Percentiles rank a stretch among this genome's conserved stretches.
phyloP scores from a whole-genome alignment of 108 stramenopile species.

The Licmophora abbreviata region DNA sequence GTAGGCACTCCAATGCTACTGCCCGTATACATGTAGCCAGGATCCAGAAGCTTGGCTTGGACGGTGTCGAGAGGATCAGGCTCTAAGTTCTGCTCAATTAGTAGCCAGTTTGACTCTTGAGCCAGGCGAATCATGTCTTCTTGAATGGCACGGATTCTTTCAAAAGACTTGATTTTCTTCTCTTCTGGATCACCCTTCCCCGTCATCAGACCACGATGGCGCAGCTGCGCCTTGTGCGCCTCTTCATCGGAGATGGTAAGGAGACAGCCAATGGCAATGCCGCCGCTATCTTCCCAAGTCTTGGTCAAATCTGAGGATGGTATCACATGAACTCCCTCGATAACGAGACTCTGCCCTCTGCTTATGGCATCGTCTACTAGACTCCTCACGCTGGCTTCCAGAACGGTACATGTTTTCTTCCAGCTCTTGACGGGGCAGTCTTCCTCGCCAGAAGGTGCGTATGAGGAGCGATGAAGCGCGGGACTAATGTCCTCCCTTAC shows the following conservation, averaged over 20 bases:
- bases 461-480: conserved; percentile 55
- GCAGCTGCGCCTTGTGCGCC: conserved; percentile 38
- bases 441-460: conserved; percentile 29
- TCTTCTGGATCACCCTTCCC: conserved; percentile 27
- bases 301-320: conserved; percentile 37
- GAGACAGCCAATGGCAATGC: conserved; percentile 40
- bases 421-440: conserved; percentile 52
- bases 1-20: no score
- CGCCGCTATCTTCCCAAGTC: conserved; percentile 36
- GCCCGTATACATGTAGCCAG: no score
- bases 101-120: conserved; percentile 39
- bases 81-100: conserved; percentile 48
- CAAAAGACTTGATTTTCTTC: conserved; percentile 36
- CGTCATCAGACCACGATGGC: conserved; percentile 37
- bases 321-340: conserved; percentile 53
- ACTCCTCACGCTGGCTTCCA: conserved; percentile 31
- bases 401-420: conserved; percentile 52
- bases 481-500: conserved; percentile 39
- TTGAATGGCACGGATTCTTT: conserved; percentile 53
- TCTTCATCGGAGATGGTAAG: conserved; percentile 41
- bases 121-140: conserved; percentile 54
- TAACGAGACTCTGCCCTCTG: conserved; percentile 38
- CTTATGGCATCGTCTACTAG: conserved; percentile 53
- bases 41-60: no score
- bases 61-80: conserved; percentile 52